Percentiles rank a stretch among this genome's conserved stretches.
These are phyloP conservation scores for Lablab purpureus DNA, from an alignment of 306 rosid species.

Conservation along the genomic window DNA sequence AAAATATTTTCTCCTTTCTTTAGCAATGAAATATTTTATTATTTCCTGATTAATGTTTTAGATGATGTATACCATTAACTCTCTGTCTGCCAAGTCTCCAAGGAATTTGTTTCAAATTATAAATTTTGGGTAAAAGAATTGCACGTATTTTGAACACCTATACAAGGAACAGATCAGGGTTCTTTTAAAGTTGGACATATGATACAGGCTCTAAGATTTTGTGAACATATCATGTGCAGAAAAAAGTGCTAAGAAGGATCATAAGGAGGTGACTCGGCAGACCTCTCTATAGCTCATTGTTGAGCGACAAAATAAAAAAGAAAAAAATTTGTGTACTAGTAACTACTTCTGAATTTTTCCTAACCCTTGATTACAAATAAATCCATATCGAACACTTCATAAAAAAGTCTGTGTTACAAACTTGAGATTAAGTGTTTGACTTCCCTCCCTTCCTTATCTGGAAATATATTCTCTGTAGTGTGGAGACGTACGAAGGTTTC, in stretches of 20 bases:
- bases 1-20: conserved; percentile 7
- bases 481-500: not conserved
- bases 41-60: not conserved
- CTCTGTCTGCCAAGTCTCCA: conserved; percentile 9
- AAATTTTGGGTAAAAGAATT: not conserved
- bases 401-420: conserved; percentile 4
- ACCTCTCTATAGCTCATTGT: conserved; percentile 8
- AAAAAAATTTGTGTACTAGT: not conserved
- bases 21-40: not conserved
- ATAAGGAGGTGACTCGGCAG: not conserved
- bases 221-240: not conserved
- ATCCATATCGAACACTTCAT: not conserved
- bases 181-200: conserved; percentile 19
- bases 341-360: not conserved
- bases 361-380: not conserved
- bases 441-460: not conserved
- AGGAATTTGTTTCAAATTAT: conserved; percentile 13
- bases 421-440: conserved; percentile 8
- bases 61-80: not conserved
- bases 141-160: not conserved
- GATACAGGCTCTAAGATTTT: not conserved
- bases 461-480: conserved; percentile 9
- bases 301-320: not conserved
- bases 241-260: conserved; percentile 11
- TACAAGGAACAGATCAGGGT: not conserved